Evolutionary conservation across 1,284 basidiomycete genomes (phyloP).

Genomic region (Ceratobasidium papillatum): DNA sequence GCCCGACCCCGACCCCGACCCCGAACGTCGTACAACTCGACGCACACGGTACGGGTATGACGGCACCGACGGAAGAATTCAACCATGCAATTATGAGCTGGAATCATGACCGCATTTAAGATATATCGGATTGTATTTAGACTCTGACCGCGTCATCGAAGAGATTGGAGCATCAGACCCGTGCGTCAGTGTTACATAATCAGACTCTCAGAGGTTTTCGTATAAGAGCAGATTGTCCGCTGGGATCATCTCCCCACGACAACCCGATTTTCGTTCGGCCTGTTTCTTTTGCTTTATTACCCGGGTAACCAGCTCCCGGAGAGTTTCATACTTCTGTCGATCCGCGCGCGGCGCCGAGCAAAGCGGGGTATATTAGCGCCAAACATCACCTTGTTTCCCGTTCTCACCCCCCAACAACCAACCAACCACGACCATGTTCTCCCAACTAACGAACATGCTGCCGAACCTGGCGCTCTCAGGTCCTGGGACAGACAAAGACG

Average conservation of each 20-base stretch:
- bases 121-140: not conserved
- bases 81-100: not conserved
- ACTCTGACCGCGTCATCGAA: not conserved
- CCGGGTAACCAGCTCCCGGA: not conserved
- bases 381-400: not conserved
- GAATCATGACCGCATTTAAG: not conserved
- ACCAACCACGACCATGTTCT: conserved; percentile 25
- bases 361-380: not conserved
- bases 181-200: not conserved
- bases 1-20: not conserved
- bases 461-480: conserved; percentile 8
- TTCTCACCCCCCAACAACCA: not conserved
- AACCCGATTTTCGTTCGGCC: not conserved
- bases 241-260: not conserved
- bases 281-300: not conserved
- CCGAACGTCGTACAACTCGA: not conserved
- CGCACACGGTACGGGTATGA: not conserved
- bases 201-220: not conserved
- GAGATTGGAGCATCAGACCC: not conserved
- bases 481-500: not conserved
- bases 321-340: not conserved
- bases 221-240: too few species aligned
- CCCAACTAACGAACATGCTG: conserved; percentile 25
- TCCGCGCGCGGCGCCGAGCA: conserved; percentile 7
- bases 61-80: not conserved